A percentile compares a stretch with the other conserved stretches of the same genome.
Conservation (phyloP, 768 basidiomycete species). For the Kwoniella dejecticola region DNA sequence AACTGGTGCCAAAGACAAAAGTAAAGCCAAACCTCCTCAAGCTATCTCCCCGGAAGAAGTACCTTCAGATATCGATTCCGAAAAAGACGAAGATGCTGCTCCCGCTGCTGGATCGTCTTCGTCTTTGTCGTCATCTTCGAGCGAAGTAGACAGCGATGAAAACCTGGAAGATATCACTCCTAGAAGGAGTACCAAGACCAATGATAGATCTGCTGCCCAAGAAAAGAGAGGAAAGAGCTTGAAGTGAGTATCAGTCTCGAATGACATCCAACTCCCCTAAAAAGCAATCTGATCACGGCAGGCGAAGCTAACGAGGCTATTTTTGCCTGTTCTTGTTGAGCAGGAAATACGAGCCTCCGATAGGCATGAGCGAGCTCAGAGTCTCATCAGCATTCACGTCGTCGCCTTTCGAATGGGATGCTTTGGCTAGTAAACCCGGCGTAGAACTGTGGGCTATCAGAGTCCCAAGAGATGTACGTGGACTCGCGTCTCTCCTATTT, state of each 20-base stretch:
- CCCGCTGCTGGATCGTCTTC: neutral
- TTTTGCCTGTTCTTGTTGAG: neutral
- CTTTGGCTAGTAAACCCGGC: conserved; percentile 34
- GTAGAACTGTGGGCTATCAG: conserved; percentile 53
- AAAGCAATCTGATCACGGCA: neutral
- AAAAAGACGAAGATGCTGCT: conserved; percentile 12
- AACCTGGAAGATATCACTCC: conserved; percentile 38
- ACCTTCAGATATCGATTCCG: conserved; percentile 9
- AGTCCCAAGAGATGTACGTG: conserved; percentile 44
- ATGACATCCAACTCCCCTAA: neutral
- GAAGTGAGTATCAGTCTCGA: neutral
- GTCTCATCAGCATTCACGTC: conserved; percentile 24
- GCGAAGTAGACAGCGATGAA: conserved; percentile 26
- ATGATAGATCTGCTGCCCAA: neutral
- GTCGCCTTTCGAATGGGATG: conserved; percentile 50
- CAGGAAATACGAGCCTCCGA: conserved; percentile 44
- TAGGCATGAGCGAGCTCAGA: conserved; percentile 33
- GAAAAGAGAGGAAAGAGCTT: conserved; percentile 5
- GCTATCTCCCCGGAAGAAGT: conserved; percentile 18
- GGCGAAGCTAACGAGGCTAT: no score
- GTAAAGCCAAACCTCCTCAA: conserved; percentile 14
- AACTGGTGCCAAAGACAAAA: no score
- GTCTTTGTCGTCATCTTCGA: conserved; percentile 3
- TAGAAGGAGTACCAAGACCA: conserved; percentile 12
- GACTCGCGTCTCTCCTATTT: neutral